Conservation (phyloP, 2,329 filamentous ascomycete genomes). For the Alternaria brassicicola region DNA sequence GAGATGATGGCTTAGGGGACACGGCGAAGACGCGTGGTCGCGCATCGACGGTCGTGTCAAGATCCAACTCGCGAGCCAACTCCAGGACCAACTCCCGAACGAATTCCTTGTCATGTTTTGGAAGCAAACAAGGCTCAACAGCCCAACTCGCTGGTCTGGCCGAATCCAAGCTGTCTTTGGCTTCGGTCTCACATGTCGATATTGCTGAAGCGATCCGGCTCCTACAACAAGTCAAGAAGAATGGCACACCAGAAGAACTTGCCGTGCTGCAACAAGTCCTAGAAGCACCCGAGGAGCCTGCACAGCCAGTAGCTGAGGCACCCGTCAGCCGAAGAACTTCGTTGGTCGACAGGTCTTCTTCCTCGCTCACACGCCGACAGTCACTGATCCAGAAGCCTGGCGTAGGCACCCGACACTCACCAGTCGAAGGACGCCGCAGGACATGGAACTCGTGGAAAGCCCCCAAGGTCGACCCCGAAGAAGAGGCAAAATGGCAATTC, state of each 20-base stretch:
- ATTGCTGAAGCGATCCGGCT: conserved; percentile 54
- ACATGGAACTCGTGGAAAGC: conserved; percentile 44
- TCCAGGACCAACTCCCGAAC: conserved; percentile 25
- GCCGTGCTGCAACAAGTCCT: conserved; percentile 50
- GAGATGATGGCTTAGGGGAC: conserved; percentile 28
- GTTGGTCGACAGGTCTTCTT: conserved; percentile 30
- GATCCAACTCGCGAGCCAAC: conserved; percentile 34
- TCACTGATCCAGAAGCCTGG: conserved; percentile 51
- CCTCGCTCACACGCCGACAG: conserved; percentile 45
- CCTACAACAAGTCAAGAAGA: conserved; percentile 56
- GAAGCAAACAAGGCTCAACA: conserved; percentile 28
- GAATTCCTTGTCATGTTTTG: conserved; percentile 37
- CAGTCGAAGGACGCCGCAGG: conserved; percentile 42
- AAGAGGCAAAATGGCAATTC: conserved; percentile 42
- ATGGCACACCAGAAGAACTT: conserved; percentile 55
- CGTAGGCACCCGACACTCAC: conserved; percentile 43
- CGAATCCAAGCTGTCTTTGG: conserved; percentile 40
- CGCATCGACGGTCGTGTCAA: conserved; percentile 33
- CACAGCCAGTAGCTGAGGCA: conserved; percentile 16
- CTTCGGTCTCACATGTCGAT: conserved; percentile 48
- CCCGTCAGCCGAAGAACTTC: conserved; percentile 30
- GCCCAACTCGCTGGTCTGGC: conserved; percentile 31
- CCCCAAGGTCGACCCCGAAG: conserved; percentile 29
- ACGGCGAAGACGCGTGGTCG: conserved; percentile 33
- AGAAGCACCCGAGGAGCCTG: conserved; percentile 25